Evolutionary conservation across 1,284 basidiomycete species (phyloP), one percentile per base, ranked within the genome.

Genomic region (Cryptococcus sp.): DNA sequence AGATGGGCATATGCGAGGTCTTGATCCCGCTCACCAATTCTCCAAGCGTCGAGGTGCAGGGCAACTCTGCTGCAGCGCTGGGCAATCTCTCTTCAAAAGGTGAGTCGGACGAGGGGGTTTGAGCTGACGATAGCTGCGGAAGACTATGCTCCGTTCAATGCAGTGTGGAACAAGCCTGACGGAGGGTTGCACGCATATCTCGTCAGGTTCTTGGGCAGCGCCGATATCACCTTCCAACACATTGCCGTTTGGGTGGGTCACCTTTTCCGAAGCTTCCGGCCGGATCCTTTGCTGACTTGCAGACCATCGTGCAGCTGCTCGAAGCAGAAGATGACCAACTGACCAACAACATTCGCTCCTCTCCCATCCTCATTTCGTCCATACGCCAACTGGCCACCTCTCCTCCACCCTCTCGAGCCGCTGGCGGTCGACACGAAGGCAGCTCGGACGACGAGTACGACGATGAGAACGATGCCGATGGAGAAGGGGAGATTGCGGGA

Each of bases 191-290:
- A 97, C 69, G 83, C 83, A 54, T 99, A 99, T 73, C 79, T 99
- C 37, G 86, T 91, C 65, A 83, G 90, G 41, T 98, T 99, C 83
- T 76, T 99, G 57, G 90, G 85, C 48, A 91, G 86, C 64, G 78
- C 87, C 16, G 95, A 99, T 70, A 87, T 90, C n/a, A 99, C 95
- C 0, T 99, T 99, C 85, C 94, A 97, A 74, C 95, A 99, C 71
- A 99, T 98, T 61, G 95, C 95, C 25, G 93, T 98, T 36, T 97
- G 92, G 92, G 69, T 72, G 42, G 58, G 69, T 59, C 21, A 3
- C 9, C 28, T 1, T 10, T 9, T 12, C 22, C 16, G 11, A 5
- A 9, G 6, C 3, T 21, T 26, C 5, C 10, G n/a, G 19, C 33
- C 7, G 7, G 21, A 21, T 10, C 19, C 25, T 11, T 26, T n/a